A percentile compares a stretch with the other conserved stretches of the same genome.
phyloP scores from a whole-genome alignment of 2,329 filamentous ascomycete genomes.

The Chaetomiaceae sp. region DNA sequence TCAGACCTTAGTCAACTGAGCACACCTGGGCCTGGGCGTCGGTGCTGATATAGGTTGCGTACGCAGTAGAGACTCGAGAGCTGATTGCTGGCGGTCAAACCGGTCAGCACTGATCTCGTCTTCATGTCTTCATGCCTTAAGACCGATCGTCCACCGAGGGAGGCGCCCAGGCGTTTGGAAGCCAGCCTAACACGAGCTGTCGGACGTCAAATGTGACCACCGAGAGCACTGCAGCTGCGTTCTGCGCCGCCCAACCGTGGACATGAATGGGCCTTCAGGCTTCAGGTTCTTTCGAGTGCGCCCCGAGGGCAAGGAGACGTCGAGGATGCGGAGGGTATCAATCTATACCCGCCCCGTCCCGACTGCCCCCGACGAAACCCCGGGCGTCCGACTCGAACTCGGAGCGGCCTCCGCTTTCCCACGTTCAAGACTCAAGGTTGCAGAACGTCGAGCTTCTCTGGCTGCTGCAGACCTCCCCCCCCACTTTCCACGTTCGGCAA shows the following conservation, averaged over 20 bases:
- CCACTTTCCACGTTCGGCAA: constrained; percentile 11
- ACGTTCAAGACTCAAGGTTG: no score
- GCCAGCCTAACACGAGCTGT: not conserved
- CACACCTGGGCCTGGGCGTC: not conserved
- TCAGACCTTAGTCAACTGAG: constrained; percentile 5
- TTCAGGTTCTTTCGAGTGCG: no score
- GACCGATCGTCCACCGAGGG: no score
- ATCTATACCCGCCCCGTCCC: not conserved
- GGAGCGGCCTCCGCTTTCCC: constrained; percentile 1
- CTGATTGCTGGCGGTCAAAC: constrained; percentile 5
- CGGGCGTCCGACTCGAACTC: not conserved
- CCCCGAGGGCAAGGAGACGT: no score
- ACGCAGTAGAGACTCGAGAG: not conserved
- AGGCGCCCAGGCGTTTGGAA: no score
- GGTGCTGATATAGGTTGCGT: no score
- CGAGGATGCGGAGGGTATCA: no score
- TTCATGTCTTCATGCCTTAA: constrained; percentile 4
- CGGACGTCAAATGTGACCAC: constrained; percentile 10
- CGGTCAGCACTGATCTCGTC: not conserved
- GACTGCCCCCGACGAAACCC: no score
- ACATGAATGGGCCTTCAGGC: no score
- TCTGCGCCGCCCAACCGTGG: no score
- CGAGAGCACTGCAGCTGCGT: not conserved
- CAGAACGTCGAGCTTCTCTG: no score
- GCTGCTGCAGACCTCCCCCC: constrained; percentile 1